Percentiles rank a stretch among this genome's conserved stretches.
Conservation (phyloP, 768 basidiomycete species). For the Hygrophoropsis aurantiaca region DNA sequence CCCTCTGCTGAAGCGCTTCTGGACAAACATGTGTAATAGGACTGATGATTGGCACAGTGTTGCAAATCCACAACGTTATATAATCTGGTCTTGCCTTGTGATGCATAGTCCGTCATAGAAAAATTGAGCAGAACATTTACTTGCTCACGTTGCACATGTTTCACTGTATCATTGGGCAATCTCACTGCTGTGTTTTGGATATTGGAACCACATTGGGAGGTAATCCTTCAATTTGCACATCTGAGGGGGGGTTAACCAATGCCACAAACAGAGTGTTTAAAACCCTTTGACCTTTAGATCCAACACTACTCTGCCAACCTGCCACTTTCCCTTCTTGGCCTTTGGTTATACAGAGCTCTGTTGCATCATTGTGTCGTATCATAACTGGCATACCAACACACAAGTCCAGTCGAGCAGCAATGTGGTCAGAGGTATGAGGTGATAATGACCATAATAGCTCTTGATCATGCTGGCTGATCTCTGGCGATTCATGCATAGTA, state of each 20-base stretch:
- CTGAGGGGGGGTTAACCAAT: constrained; percentile 22
- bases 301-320: constrained; percentile 24
- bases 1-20: constrained; percentile 24
- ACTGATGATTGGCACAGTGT: constrained; percentile 21
- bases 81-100: constrained; percentile 31
- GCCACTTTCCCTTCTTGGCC: constrained; percentile 30
- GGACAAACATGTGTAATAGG: constrained; percentile 33
- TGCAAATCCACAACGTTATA: constrained; percentile 29
- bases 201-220: constrained; percentile 33
- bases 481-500: constrained; percentile 16
- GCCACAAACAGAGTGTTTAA: constrained; percentile 31
- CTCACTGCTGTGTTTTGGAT: constrained; percentile 3
- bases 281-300: constrained; percentile 8
- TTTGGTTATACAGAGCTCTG: constrained; percentile 35
- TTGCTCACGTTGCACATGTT: constrained; percentile 18
- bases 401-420: too few relatives aligned
- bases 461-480: constrained; percentile 19
- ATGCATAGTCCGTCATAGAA: constrained; percentile 35
- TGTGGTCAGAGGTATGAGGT: too few relatives aligned
- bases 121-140: constrained; percentile 27
- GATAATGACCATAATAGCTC: too few relatives aligned
- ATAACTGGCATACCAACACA: constrained; percentile 17
- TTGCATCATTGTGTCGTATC: constrained; percentile 31
- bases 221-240: constrained; percentile 23
- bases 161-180: constrained; percentile 15